Percentiles rank a stretch among this genome's conserved stretches.
These are phyloP conservation scores for Phlegmacium glaucopus DNA, from an alignment of 768 basidiomycete genomes.

Conservation along the genomic window DNA sequence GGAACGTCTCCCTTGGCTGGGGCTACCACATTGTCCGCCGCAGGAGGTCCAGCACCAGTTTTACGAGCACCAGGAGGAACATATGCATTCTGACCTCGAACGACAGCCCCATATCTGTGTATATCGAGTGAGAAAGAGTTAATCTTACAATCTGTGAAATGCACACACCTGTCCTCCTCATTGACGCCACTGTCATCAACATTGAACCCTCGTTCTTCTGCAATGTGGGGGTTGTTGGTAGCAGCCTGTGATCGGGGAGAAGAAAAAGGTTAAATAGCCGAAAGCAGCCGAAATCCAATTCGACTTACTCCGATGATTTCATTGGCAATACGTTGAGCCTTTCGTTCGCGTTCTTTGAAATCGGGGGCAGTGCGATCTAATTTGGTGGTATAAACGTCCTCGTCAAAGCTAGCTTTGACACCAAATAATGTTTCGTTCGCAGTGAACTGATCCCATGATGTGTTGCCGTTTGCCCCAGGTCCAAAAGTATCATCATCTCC, in stretches of 20 bases:
- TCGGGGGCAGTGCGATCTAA: slow-evolving; percentile 82
- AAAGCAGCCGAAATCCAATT: slow-evolving; percentile 2
- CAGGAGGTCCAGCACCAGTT: slow-evolving; percentile 23
- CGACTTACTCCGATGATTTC: slow-evolving; percentile 82
- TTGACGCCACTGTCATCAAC: slow-evolving; percentile 74
- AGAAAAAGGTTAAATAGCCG: slow-evolving; percentile 5
- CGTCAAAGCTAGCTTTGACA: slow-evolving; percentile 86
- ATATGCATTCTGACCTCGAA: slow-evolving; percentile 85
- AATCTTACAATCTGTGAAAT: slow-evolving; percentile 9
- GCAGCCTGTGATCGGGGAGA: slow-evolving; percentile 36
- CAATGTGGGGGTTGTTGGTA: slow-evolving; percentile 78
- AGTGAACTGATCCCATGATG: slow-evolving; percentile 88
- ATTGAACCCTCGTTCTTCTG: slow-evolving; percentile 75
- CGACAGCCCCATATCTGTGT: slow-evolving; percentile 86
- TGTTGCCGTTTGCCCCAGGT: slow-evolving; percentile 32
- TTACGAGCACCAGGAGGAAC: slow-evolving; percentile 90
- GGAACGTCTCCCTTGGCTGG: slow-evolving; percentile 51
- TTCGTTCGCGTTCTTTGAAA: slow-evolving; percentile 84
- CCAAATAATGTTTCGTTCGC: slow-evolving; percentile 94
- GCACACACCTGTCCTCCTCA: slow-evolving; percentile 92
- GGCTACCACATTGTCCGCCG: slow-evolving; percentile 10
- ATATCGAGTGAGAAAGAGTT: slow-evolving; percentile 15
- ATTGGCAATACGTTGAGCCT: slow-evolving; percentile 84
- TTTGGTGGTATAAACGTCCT: slow-evolving; percentile 93
- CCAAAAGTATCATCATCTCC: slow-evolving; percentile 75